Percentiles rank a stretch among this genome's conserved stretches.
phyloP scores from a whole-genome alignment of 306 rosid genomes.

The Delonix regia region DNA sequence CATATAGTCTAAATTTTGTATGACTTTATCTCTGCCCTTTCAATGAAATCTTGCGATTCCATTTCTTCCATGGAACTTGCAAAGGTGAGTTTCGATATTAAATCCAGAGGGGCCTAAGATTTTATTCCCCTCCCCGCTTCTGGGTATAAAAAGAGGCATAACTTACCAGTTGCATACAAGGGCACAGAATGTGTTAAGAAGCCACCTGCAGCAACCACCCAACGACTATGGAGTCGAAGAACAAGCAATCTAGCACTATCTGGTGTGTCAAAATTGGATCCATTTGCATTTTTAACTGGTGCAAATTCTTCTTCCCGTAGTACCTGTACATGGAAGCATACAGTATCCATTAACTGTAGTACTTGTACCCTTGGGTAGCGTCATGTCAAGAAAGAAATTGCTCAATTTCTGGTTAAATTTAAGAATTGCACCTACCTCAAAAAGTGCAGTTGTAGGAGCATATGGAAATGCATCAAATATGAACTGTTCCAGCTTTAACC shows the following conservation, averaged over 20 bases:
- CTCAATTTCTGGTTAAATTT: not conserved
- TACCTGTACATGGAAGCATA: constrained; percentile 56
- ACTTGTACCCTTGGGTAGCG: constrained; percentile 18
- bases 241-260: constrained; percentile 94
- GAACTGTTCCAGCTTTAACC: constrained; percentile 90
- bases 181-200: constrained; percentile 99
- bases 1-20: not conserved
- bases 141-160: not conserved
- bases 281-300: constrained; percentile 92
- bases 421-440: constrained; percentile 68
- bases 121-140: constrained; percentile 5
- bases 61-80: not conserved
- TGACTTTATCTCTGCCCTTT: not conserved
- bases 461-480: constrained; percentile 97
- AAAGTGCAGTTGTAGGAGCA: constrained; percentile 96
- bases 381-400: constrained; percentile 20
- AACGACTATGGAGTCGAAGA: constrained; percentile 95
- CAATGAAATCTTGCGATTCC: not conserved
- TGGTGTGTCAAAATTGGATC: constrained; percentile 92
- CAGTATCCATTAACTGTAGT: not conserved
- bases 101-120: not conserved
- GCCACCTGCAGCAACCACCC: constrained; percentile 99
- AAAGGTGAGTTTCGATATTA: not conserved
- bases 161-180: constrained; percentile 83
- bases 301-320: constrained; percentile 96